A percentile compares a stretch with the other conserved stretches of the same genome.
Conservation (phyloP, 2,329 filamentous ascomycete species). For the Domatiomyces catenatus region DNA sequence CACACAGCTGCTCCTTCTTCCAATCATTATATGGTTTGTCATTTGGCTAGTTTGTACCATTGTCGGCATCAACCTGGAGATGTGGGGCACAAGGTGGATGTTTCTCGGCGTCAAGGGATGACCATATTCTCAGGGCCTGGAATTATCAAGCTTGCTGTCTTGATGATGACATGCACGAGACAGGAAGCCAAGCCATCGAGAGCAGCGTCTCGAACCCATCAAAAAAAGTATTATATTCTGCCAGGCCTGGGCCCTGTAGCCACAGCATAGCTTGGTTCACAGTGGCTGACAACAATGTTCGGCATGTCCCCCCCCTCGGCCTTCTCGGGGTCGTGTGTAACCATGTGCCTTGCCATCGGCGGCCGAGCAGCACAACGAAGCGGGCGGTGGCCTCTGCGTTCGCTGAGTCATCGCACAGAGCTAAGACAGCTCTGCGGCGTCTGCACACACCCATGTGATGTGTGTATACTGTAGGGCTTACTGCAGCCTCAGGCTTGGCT, state of each 20-base stretch:
- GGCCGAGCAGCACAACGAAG: too few relatives aligned
- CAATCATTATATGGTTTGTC: constrained; percentile 43
- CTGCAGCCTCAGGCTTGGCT: too few relatives aligned
- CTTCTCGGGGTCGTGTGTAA: too few relatives aligned
- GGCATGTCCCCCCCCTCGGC: background rate
- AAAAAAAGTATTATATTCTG: background rate
- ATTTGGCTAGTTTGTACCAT: constrained; percentile 42
- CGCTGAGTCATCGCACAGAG: too few relatives aligned
- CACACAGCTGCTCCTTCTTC: constrained; percentile 49
- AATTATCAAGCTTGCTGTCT: background rate
- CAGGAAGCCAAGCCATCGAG: background rate
- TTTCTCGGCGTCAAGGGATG: constrained; percentile 27
- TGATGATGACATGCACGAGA: background rate
- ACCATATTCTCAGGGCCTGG: constrained; percentile 1
- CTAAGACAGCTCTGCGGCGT: too few relatives aligned
- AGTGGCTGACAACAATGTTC: background rate
- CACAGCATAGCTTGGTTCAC: too few relatives aligned
- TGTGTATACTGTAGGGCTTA: too few relatives aligned
- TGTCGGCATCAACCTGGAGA: constrained; percentile 31
- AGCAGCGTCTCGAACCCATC: background rate
- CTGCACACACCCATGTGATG: too few relatives aligned
- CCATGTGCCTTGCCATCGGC: too few relatives aligned
- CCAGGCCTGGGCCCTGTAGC: too few relatives aligned
- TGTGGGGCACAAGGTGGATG: constrained; percentile 29
- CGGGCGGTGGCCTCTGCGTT: too few relatives aligned